A percentile compares a stretch with the other conserved stretches of the same genome.
These are phyloP conservation scores for Naganishia kalamii DNA, from an alignment of 768 basidiomycete species.

Conservation along the genomic window DNA sequence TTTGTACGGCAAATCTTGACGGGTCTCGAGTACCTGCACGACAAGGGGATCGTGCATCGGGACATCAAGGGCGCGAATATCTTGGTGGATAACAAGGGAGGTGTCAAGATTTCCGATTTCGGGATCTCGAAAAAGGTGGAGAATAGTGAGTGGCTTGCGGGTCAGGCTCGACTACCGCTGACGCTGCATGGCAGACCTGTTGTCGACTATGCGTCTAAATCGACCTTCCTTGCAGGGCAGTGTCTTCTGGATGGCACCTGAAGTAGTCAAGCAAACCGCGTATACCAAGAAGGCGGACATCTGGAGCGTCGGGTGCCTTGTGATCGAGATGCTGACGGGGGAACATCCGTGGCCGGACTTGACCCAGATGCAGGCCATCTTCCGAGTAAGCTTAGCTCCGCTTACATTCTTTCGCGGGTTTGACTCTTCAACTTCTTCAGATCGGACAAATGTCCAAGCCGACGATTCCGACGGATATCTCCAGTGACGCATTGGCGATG, in stretches of 20 bases:
- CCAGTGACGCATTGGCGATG: slow-evolving; percentile 78
- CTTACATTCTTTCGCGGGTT: background rate
- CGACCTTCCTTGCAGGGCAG: slow-evolving; percentile 93
- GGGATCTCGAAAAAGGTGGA: slow-evolving; percentile 97
- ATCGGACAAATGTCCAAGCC: slow-evolving; percentile 88
- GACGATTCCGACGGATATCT: slow-evolving; percentile 82
- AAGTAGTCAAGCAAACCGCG: slow-evolving; percentile 90
- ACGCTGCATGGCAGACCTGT: slow-evolving; percentile 36
- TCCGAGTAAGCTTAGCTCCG: slow-evolving; percentile 59
- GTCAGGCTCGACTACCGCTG: background rate
- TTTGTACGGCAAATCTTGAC: slow-evolving; percentile 87
- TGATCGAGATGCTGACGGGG: slow-evolving; percentile 94
- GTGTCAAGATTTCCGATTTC: slow-evolving; percentile 95
- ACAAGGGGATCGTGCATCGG: slow-evolving; percentile 88
- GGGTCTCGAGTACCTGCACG: slow-evolving; percentile 83
- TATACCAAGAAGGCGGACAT: slow-evolving; percentile 91
- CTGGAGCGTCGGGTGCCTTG: slow-evolving; percentile 90
- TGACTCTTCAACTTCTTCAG: slow-evolving; percentile 49
- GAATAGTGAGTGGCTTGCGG: slow-evolving; percentile 63
- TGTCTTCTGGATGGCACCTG: slow-evolving; percentile 99
- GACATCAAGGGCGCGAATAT: slow-evolving; percentile 99
- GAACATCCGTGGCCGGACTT: slow-evolving; percentile 93
- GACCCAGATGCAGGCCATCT: slow-evolving; percentile 98
- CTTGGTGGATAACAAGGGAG: slow-evolving; percentile 94
- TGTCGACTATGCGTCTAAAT: slow-evolving; percentile 61